Conservation (phyloP, 805 yeast genomes). For the Myxozyma sirexii region DNA sequence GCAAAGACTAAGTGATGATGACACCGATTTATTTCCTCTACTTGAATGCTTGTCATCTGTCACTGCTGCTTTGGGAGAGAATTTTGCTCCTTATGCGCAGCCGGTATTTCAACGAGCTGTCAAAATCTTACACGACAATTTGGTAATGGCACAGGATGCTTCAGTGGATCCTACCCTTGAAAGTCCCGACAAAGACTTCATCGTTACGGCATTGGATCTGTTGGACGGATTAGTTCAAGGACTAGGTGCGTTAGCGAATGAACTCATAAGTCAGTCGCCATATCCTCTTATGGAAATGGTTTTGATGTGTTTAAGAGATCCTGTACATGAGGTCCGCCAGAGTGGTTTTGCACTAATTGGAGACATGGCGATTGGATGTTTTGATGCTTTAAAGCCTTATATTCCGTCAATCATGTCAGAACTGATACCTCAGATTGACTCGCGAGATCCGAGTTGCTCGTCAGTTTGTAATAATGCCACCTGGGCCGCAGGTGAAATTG, state of each 20-base stretch:
- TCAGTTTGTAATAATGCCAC: slow-evolving; percentile 86
- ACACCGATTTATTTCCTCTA: slow-evolving; percentile 86
- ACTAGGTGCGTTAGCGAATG: slow-evolving; percentile 52
- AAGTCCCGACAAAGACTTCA: slow-evolving; percentile 85
- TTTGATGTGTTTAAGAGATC: slow-evolving; percentile 71
- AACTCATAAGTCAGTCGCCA: slow-evolving; percentile 18
- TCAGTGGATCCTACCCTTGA: slow-evolving; percentile 59
- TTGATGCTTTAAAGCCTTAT: slow-evolving; percentile 46
- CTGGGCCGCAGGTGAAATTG: slow-evolving; percentile 91
- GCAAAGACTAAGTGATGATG: slow-evolving; percentile 74
- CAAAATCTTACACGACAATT: slow-evolving; percentile 66
- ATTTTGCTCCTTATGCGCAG: slow-evolving; percentile 85
- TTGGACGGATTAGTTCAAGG: slow-evolving; percentile 95
- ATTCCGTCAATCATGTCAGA: slow-evolving; percentile 44
- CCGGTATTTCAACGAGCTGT: slow-evolving; percentile 81
- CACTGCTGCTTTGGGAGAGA: slow-evolving; percentile 81
- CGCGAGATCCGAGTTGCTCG: slow-evolving; percentile 51
- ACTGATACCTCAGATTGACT: slow-evolving; percentile 59
- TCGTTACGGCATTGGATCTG: slow-evolving; percentile 84
- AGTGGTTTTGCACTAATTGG: slow-evolving; percentile 88
- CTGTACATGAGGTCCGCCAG: slow-evolving; percentile 86
- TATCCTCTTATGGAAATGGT: slow-evolving; percentile 61
- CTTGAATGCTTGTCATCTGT: slow-evolving; percentile 90
- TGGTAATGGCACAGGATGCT: slow-evolving; percentile 65
- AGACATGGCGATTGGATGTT: slow-evolving; percentile 72